phyloP scores from a whole-genome alignment of 2,329 filamentous ascomycete genomes.

The Lachnellula arida region DNA sequence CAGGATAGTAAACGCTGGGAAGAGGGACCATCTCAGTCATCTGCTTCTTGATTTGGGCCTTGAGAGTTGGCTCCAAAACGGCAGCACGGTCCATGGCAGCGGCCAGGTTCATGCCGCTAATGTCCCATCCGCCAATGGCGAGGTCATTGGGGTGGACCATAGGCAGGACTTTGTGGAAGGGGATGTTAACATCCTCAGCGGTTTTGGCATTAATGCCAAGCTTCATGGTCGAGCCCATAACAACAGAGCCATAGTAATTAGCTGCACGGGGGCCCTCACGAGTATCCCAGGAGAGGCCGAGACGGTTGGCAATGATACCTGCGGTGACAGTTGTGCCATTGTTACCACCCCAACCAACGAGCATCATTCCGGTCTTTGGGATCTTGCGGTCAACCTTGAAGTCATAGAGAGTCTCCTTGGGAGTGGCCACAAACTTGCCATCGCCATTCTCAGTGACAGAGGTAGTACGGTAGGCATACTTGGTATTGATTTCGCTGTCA shows the following conservation, averaged over 20 bases:
- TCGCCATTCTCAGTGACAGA: constrained; percentile 62
- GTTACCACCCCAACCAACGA: constrained; percentile 97
- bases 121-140: constrained; percentile 95
- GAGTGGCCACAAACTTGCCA: constrained; percentile 77
- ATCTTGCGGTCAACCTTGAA: constrained; percentile 96
- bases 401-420: constrained; percentile 86
- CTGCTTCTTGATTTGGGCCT: constrained; percentile 85
- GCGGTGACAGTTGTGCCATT: constrained; percentile 97
- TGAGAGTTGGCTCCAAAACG: constrained; percentile 93
- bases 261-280: constrained; percentile 78
- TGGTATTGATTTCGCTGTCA: constrained; percentile 80
- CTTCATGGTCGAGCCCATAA: constrained; percentile 98
- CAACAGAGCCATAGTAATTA: constrained; percentile 97
- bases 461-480: constrained; percentile 96
- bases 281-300: constrained; percentile 83
- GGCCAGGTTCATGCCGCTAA: constrained; percentile 83
- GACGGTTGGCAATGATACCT: constrained; percentile 93
- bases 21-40: constrained; percentile 85
- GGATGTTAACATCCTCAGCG: constrained; percentile 87
- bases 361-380: constrained; percentile 92
- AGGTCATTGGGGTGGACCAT: constrained; percentile 98
- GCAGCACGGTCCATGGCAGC: constrained; percentile 92
- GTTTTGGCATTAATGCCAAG: constrained; percentile 83
- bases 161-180: constrained; percentile 88
- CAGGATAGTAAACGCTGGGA: constrained; percentile 95